These are phyloP conservation scores for Lotmaria passim DNA, from an alignment of 208 protist genomes.

Conservation along the genomic window DNA sequence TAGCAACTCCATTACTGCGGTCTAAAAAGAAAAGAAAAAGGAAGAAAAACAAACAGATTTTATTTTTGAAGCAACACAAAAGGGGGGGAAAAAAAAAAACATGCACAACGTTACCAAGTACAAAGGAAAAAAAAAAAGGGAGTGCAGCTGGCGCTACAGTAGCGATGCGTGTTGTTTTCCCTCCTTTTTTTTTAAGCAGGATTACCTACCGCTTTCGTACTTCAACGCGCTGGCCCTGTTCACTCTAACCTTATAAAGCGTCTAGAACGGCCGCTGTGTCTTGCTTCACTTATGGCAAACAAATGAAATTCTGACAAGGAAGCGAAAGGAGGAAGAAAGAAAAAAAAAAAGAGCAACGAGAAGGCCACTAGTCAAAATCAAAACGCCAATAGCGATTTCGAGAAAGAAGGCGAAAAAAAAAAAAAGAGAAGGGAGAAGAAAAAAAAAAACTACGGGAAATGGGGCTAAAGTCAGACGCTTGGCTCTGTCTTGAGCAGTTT, in stretches of 20 bases:
- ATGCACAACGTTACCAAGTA: not conserved
- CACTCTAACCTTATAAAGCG: too few relatives aligned
- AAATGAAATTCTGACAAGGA: too few relatives aligned
- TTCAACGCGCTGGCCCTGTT: too few relatives aligned
- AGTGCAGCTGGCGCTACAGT: too few relatives aligned
- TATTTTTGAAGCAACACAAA: not conserved
- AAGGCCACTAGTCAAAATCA: too few relatives aligned
- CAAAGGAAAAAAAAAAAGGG: not conserved
- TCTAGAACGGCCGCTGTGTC: too few relatives aligned
- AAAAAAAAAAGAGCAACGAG: conserved; percentile 17
- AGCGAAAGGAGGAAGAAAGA: too few relatives aligned
- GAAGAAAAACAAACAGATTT: not conserved
- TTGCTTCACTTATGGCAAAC: too few relatives aligned
- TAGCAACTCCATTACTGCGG: conserved; percentile 34
- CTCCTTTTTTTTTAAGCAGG: too few relatives aligned
- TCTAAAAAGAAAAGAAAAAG: conserved; percentile 1
- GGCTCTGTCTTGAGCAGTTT: not conserved
- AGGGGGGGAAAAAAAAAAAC: conserved; percentile 28
- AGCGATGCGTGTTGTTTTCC: not conserved
- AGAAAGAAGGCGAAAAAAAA: not conserved
- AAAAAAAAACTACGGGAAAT: too few relatives aligned
- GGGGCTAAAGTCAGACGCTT: too few relatives aligned
- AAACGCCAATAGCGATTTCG: not conserved
- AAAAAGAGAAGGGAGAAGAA: not conserved
- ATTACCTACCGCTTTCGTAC: too few relatives aligned